Evolutionary conservation across 169 alveolate species (phyloP).

Genomic region (Babesia ovata): DNA sequence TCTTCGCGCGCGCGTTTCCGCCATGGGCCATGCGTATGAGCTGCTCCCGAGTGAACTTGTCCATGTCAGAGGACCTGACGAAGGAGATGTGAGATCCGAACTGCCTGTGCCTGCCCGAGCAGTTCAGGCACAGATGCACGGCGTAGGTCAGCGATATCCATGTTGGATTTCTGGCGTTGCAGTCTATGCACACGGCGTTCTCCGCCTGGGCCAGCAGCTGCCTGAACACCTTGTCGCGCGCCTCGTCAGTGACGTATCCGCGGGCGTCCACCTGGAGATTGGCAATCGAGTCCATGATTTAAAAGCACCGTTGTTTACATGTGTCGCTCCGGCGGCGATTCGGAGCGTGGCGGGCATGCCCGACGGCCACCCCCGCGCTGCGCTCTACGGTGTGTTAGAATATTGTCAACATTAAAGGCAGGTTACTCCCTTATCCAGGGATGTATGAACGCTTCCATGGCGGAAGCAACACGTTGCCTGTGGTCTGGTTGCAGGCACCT

Average conservation of each 20-base stretch:
- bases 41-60: slow-evolving; percentile 87
- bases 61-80: slow-evolving; percentile 91
- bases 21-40: slow-evolving; percentile 76
- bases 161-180: slow-evolving; percentile 94
- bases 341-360: background rate
- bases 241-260: slow-evolving; percentile 80
- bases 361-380: background rate
- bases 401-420: background rate
- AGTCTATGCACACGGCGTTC: slow-evolving; percentile 90
- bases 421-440: slow-evolving; percentile 39
- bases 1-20: slow-evolving; percentile 72
- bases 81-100: slow-evolving; percentile 95
- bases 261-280: slow-evolving; percentile 74
- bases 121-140: slow-evolving; percentile 93
- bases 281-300: slow-evolving; percentile 52
- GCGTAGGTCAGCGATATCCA: slow-evolving; percentile 96
- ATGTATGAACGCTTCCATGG: slow-evolving; percentile 80
- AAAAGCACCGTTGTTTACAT: background rate
- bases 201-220: slow-evolving; percentile 72
- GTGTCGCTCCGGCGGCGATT: background rate
- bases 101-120: slow-evolving; percentile 94
- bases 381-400: background rate
- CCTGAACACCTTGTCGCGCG: slow-evolving; percentile 79
- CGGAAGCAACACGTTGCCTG: slow-evolving; percentile 62
- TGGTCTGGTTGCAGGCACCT: slow-evolving; percentile 64